phyloP scores from a whole-genome alignment of 371 early-diverging fungal species.

The Basidiobolus heterosporus region DNA sequence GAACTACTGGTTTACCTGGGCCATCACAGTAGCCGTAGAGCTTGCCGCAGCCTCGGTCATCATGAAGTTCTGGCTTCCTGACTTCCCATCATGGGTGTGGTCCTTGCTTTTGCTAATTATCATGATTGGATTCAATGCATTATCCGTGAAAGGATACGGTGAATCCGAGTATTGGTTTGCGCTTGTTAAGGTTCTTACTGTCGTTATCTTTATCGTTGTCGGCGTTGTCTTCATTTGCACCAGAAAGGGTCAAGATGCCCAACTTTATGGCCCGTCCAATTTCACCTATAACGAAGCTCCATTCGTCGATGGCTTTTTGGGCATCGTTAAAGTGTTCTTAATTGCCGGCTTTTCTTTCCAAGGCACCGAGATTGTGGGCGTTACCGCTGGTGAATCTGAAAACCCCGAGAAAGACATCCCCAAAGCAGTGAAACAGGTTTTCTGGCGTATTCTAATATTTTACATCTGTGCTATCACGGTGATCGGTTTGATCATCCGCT shows the following conservation, averaged over 20 bases:
- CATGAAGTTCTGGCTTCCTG: conserved; percentile 55
- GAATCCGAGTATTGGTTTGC: conserved; percentile 44
- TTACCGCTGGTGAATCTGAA: conserved; percentile 56
- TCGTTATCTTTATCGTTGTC: conserved; percentile 54
- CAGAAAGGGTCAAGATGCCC: conserved; percentile 12
- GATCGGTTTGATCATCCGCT: conserved; percentile 53
- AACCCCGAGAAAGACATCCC: conserved; percentile 59
- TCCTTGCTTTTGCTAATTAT: conserved; percentile 11
- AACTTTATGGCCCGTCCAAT: conserved; percentile 21
- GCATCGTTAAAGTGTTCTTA: conserved; percentile 45
- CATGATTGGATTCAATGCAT: conserved; percentile 11
- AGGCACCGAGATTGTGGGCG: conserved; percentile 63
- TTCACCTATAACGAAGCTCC: conserved; percentile 35
- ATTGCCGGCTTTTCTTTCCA: conserved; percentile 80
- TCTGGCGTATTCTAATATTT: conserved; percentile 55
- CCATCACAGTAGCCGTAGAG: conserved; percentile 65
- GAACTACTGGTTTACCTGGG: conserved; percentile 69
- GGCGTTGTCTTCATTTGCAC: conserved; percentile 50
- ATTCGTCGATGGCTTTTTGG: conserved; percentile 54
- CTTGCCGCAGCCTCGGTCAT: conserved; percentile 43
- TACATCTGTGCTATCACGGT: conserved; percentile 53
- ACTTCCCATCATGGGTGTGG: conserved; percentile 13
- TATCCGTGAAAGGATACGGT: conserved; percentile 25
- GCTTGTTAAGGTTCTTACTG: conserved; percentile 30
- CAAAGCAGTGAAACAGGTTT: conserved; percentile 51